Percentiles rank a stretch among this genome's conserved stretches.
Conservation (phyloP, 1,139 yeast species). For the Diutina catenulata region DNA sequence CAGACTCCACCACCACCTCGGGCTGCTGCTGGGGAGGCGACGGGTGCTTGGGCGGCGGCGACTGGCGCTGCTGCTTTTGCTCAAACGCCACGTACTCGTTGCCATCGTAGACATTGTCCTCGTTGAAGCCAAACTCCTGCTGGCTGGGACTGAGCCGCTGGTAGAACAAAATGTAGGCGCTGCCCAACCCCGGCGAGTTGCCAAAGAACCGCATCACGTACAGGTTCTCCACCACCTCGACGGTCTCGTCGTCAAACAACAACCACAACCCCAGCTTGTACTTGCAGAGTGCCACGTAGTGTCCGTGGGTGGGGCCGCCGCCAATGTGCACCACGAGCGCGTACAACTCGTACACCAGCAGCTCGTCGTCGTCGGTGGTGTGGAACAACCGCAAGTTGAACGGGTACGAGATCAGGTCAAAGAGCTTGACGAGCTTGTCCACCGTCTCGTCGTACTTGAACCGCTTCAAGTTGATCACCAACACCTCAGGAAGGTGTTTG, state of each 20-base stretch:
- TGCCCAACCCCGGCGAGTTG: conserved; percentile 76
- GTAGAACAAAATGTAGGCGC: conserved; percentile 85
- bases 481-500: conserved; percentile 62
- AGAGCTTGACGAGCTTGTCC: conserved; percentile 45
- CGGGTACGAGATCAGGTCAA: conserved; percentile 78
- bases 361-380: conserved; percentile 36
- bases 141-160: conserved; percentile 8
- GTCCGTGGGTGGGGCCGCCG: conserved; percentile 97
- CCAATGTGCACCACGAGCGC: conserved; percentile 92
- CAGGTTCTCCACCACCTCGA: conserved; percentile 74
- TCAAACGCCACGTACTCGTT: too few relatives aligned
- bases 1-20: too few relatives aligned
- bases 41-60: too few relatives aligned
- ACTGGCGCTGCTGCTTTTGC: too few relatives aligned
- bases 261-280: conserved; percentile 79
- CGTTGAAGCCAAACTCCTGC: neutral
- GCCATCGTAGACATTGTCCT: neutral
- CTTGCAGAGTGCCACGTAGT: conserved; percentile 79
- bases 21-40: too few relatives aligned
- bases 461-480: conserved; percentile 78
- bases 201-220: conserved; percentile 85
- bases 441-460: conserved; percentile 82
- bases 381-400: conserved; percentile 61
- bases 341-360: conserved; percentile 59
- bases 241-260: conserved; percentile 89